Base-by-base conservation (phyloP, 2,329 filamentous ascomycete genomes). In the Aplosporella prunicola region DNA sequence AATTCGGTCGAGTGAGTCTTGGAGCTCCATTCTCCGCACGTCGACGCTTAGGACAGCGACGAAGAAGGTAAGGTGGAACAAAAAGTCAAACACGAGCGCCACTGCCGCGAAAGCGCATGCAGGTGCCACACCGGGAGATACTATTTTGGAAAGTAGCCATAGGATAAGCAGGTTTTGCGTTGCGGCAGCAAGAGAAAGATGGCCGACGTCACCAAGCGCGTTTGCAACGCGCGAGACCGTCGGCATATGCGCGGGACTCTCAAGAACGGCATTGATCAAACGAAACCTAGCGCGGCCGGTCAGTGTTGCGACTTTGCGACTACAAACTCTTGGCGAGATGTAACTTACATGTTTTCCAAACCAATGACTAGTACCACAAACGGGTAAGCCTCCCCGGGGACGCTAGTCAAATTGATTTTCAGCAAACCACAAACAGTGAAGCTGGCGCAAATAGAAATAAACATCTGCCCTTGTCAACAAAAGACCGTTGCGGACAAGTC, bases 31-130 rank as follows among this genome's bases (percentile, higher is more conserved):
- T 47, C 83, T 71, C 15, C 78, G 74, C 8, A 89, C 81, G 54
- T 89, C 83, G 28, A 89, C 78, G 50, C 81, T 87, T 16, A 89
- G 64, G 9, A 89, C 81, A 1, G 82, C 76, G 3, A 87, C 67
- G 51, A 89, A 88, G 60, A 87, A 88, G 0, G 82, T 88, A 6
- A 84, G 71, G 15, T 87, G 68, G 50, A 82, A 87, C 50, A 87
- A 77, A 44, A 82, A 81, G 56, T 89, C 83, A 49, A 88, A 80
- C 1, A 82, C 60, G 10, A 85, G 74, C 1, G 82, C 84, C 35
- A 88, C 74, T 2, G 78, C 78, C 3, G 80, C 78, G 55, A 88
- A 89, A 1, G 72, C 73, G 58, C 83, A 88, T 49, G 88, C 87
- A 0, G 78, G 80, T 1, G 77, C 73, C 3, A 87, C 79, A 32